Percentiles rank a stretch among this genome's conserved stretches.
These are phyloP conservation scores for Trametes gibbosa DNA, from an alignment of 768 basidiomycete species.

Conservation along the genomic window DNA sequence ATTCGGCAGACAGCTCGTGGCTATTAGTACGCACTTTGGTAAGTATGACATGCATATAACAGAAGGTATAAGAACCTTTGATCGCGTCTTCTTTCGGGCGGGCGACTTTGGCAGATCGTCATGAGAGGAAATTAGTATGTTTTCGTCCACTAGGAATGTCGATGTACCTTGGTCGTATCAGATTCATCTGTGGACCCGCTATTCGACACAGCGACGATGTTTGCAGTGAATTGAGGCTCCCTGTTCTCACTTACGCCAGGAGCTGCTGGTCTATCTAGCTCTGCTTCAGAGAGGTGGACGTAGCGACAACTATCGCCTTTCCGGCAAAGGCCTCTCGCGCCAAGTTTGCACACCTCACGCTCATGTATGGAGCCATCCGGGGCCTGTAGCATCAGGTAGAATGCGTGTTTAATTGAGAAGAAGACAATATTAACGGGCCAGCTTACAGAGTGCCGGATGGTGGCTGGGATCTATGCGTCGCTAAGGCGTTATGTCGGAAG, in stretches of 20 bases:
- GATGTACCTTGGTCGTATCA: too few relatives aligned
- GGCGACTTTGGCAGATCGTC: too few relatives aligned
- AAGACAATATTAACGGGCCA: not conserved
- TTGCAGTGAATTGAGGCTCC: too few relatives aligned
- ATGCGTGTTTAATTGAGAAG: not conserved
- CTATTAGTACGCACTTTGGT: not conserved
- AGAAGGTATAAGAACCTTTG: not conserved
- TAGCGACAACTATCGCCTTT: not conserved
- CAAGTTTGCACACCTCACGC: slow-evolving; percentile 2
- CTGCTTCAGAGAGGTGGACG: not conserved
- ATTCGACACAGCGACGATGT: not conserved
- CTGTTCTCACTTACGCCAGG: not conserved
- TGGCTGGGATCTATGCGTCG: not conserved
- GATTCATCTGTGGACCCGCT: too few relatives aligned
- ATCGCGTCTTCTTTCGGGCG: not conserved
- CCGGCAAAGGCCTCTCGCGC: not conserved
- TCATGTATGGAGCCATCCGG: not conserved
- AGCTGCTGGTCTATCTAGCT: not conserved
- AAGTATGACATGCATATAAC: not conserved
- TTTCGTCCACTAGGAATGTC: too few relatives aligned
- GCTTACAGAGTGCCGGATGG: not conserved
- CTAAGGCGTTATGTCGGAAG: not conserved
- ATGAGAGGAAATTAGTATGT: too few relatives aligned
- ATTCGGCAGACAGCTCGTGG: not conserved
- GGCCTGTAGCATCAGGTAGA: not conserved